These are phyloP conservation scores for Coniochaeta sp. DNA, from an alignment of 2,329 filamentous ascomycete genomes.

Conservation along the genomic window DNA sequence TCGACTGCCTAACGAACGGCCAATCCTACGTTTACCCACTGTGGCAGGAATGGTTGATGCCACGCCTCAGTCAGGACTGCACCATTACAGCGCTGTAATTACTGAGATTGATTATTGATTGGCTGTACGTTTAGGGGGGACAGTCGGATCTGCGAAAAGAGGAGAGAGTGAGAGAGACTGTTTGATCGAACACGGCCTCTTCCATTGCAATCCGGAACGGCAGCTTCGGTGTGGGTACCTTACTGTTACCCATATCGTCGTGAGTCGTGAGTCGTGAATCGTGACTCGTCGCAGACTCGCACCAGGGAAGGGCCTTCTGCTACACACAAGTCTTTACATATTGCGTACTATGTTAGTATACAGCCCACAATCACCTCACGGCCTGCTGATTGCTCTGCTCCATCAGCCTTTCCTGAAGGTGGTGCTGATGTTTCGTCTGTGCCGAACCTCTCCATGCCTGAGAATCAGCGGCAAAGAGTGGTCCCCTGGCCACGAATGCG, in stretches of 20 bases:
- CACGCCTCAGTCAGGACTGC: not conserved
- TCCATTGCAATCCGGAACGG: not conserved
- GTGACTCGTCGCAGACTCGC: not conserved
- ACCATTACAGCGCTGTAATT: not conserved
- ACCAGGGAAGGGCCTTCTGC: not conserved
- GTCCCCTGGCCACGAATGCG: not conserved
- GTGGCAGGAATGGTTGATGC: not conserved
- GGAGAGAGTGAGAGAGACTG: not conserved
- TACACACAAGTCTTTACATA: too few relatives aligned
- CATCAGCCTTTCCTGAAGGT: not conserved
- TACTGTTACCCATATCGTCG: not conserved
- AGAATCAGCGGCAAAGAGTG: not conserved
- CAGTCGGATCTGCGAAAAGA: not conserved
- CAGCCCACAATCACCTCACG: not conserved
- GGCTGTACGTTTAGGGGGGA: not conserved
- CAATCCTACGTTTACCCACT: not conserved
- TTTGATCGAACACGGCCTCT: not conserved
- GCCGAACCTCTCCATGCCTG: not conserved
- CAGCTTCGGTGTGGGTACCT: not conserved
- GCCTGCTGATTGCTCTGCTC: not conserved
- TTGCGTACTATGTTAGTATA: too few relatives aligned
- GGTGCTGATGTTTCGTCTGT: not conserved
- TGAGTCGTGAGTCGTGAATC: not conserved
- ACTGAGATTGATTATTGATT: not conserved
- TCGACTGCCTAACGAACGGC: not conserved